Evolutionary conservation across 148 eudicot species (phyloP).

Genomic region (Dianthus caryophyllus): DNA sequence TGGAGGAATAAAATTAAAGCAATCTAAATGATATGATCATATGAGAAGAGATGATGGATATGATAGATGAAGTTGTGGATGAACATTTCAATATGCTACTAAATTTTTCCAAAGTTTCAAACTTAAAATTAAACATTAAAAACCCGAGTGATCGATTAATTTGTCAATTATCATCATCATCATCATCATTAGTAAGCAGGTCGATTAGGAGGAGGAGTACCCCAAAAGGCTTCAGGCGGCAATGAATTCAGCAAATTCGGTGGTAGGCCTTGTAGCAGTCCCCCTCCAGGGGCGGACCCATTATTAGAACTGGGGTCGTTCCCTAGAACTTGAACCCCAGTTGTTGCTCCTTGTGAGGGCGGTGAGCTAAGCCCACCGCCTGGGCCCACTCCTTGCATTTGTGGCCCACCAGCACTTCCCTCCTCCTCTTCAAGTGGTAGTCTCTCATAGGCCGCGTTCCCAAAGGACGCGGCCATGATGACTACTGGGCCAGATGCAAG

Average conservation of each 20-base stretch:
- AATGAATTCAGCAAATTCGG: slow-evolving; percentile 33
- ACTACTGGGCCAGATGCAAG: slow-evolving; percentile 36
- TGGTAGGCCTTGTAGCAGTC: slow-evolving; percentile 21
- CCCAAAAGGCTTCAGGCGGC: slow-evolving; percentile 33
- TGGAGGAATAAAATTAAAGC: neutral
- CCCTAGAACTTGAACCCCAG: slow-evolving; percentile 5
- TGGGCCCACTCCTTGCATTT: slow-evolving; percentile 9
- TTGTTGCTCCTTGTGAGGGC: slow-evolving; percentile 7
- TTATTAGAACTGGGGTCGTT: slow-evolving; percentile 8
- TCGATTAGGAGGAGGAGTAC: slow-evolving; percentile 21
- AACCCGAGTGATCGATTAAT: slow-evolving; percentile 8
- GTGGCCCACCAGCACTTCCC: slow-evolving; percentile 13
- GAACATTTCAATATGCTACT: neutral
- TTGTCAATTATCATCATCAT: neutral
- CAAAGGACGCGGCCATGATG: slow-evolving; percentile 44
- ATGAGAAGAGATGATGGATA: neutral
- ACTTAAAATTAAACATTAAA: slow-evolving; percentile 1
- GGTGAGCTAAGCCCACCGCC: slow-evolving; percentile 21
- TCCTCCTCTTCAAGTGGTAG: slow-evolving; percentile 34
- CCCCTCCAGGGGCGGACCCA: neutral
- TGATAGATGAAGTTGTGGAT: too few relatives aligned
- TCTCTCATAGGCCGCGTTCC: slow-evolving; percentile 43
- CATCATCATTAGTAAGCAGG: slow-evolving; percentile 21
- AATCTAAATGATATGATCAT: neutral
- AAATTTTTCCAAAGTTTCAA: slow-evolving; percentile 16